Conservation (phyloP, 371 early-diverging fungal species). For the Mortierella sp. region DNA sequence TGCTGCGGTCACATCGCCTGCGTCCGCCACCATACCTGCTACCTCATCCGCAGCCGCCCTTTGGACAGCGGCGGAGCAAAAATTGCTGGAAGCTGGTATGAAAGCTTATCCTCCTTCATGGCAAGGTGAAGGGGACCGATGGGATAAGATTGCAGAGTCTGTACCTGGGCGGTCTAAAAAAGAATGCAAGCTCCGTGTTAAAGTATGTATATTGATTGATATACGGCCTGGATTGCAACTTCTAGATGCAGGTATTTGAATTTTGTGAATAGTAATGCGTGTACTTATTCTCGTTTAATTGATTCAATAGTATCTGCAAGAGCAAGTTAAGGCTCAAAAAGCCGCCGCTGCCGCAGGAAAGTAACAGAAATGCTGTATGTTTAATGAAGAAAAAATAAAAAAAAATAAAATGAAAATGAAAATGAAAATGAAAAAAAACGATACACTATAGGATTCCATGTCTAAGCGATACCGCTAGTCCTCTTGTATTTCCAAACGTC, state of each 20-base stretch:
- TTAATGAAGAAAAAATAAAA: background rate
- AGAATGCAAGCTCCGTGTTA: slow-evolving; percentile 71
- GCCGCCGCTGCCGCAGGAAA: slow-evolving; percentile 36
- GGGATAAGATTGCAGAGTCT: slow-evolving; percentile 71
- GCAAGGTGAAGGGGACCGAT: slow-evolving; percentile 68
- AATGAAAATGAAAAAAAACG: background rate
- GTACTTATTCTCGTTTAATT: background rate
- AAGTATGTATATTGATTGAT: slow-evolving; percentile 43
- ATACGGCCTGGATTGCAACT: background rate
- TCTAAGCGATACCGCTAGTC: background rate
- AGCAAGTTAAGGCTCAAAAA: slow-evolving; percentile 59
- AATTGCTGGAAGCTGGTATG: slow-evolving; percentile 64
- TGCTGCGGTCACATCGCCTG: slow-evolving; percentile 21
- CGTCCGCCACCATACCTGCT: background rate
- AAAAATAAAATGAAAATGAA: too few species aligned
- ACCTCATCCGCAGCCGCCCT: slow-evolving; percentile 34
- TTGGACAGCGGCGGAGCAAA: slow-evolving; percentile 68
- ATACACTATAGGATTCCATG: too few species aligned
- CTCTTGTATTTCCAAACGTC: background rate
- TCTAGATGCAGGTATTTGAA: background rate
- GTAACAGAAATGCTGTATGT: background rate
- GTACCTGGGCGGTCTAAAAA: slow-evolving; percentile 69
- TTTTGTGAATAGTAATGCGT: background rate
- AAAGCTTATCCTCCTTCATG: slow-evolving; percentile 67
- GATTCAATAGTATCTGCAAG: slow-evolving; percentile 48